Evolutionary conservation across 768 basidiomycete genomes (phyloP).

Genomic region (Infundibulicybe gibba): DNA sequence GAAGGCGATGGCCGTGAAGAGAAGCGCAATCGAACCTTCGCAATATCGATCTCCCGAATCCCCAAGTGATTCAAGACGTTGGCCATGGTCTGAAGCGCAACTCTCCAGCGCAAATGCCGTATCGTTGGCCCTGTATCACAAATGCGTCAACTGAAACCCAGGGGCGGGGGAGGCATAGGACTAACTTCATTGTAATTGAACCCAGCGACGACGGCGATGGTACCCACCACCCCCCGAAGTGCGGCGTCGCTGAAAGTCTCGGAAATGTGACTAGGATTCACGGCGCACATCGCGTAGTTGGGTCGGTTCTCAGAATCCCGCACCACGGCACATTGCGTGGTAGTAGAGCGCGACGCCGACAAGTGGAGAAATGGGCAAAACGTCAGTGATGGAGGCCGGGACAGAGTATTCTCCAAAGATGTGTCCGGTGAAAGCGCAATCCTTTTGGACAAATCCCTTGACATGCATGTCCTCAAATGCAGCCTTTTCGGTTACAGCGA

Average conservation of each 20-base stretch:
- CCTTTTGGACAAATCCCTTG: too few relatives aligned
- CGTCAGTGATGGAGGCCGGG: conserved; percentile 88
- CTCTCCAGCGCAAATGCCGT: conserved; percentile 98
- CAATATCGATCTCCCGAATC: too few relatives aligned
- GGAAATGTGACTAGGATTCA: conserved; percentile 92
- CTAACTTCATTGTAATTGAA: conserved; percentile 93
- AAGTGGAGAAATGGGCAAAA: too few relatives aligned
- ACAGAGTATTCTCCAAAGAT: too few relatives aligned
- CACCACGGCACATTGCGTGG: conserved; percentile 99
- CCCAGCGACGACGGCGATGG: conserved; percentile 73
- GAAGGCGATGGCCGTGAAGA: too few relatives aligned
- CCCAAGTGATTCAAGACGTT: too few relatives aligned
- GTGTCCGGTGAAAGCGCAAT: too few relatives aligned
- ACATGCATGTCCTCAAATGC: conserved; percentile 98
- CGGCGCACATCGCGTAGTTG: too few relatives aligned
- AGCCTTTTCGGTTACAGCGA: too few relatives aligned
- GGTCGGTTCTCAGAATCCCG: conserved; percentile 88
- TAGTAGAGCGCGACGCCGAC: conserved; percentile 98
- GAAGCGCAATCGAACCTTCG: too few relatives aligned
- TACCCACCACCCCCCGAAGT: conserved; percentile 93
- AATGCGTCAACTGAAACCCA: conserved; percentile 3
- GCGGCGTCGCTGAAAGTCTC: conserved; percentile 93
- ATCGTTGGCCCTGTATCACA: conserved; percentile 99
- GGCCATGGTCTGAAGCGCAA: conserved; percentile 91
- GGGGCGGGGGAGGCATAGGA: not conserved